Evolutionary conservation across 306 rosid genomes (phyloP).

Genomic region (Sophora flavescens): DNA sequence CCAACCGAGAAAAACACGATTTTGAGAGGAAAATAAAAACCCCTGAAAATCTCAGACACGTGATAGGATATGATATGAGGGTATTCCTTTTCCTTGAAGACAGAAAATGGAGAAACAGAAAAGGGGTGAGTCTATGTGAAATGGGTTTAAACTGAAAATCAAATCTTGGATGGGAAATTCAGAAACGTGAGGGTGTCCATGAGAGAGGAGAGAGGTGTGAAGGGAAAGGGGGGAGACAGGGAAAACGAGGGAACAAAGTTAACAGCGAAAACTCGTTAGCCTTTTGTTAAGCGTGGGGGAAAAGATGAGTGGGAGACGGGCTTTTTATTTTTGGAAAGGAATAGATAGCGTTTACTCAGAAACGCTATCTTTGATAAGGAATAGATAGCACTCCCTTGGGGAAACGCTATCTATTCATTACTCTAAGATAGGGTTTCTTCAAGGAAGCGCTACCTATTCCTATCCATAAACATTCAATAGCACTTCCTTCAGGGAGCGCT

Average conservation of each 20-base stretch:
- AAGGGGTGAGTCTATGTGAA: not conserved
- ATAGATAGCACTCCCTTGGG: too few relatives aligned
- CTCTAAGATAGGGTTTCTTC: too few relatives aligned
- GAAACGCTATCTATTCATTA: too few relatives aligned
- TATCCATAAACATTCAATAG: too few relatives aligned
- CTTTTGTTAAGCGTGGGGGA: slow-evolving; percentile 57
- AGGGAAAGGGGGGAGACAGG: not conserved
- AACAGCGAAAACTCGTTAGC: slow-evolving; percentile 67
- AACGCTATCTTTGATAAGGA: too few relatives aligned
- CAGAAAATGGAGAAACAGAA: not conserved
- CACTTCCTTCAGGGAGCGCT: too few relatives aligned
- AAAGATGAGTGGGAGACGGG: too few relatives aligned
- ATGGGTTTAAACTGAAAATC: not conserved
- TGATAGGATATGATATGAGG: not conserved
- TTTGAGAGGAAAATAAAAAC: too few relatives aligned
- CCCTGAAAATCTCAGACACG: not conserved
- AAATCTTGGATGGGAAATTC: not conserved
- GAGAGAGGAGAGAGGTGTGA: not conserved
- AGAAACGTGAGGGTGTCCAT: slow-evolving; percentile 22
- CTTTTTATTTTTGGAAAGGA: too few relatives aligned
- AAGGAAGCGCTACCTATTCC: too few relatives aligned
- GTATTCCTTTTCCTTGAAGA: not conserved
- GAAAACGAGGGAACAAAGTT: slow-evolving; percentile 30
- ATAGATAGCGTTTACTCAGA: too few relatives aligned
- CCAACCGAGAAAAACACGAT: not conserved